These are phyloP conservation scores for Filobasidium floriforme DNA, from an alignment of 768 basidiomycete genomes.

Conservation along the genomic window DNA sequence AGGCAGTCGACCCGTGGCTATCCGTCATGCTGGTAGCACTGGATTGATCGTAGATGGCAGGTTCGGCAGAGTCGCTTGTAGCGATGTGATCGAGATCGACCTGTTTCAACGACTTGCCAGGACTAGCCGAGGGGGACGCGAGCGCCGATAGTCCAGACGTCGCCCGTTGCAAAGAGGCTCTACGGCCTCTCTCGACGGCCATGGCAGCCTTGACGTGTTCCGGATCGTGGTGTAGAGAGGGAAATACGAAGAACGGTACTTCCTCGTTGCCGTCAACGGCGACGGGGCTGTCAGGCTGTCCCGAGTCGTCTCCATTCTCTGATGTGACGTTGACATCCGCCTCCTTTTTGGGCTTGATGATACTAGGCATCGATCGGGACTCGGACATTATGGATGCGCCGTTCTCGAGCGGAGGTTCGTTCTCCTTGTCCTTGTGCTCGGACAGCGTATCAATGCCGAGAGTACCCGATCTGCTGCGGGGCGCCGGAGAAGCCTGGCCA, in stretches of 20 bases:
- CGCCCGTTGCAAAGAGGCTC: conserved; percentile 1
- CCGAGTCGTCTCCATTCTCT: neutral
- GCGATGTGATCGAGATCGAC: neutral
- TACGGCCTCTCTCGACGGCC: neutral
- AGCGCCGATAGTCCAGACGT: neutral
- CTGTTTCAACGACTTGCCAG: neutral
- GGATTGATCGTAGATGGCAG: neutral
- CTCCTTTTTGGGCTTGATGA: neutral
- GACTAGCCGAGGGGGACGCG: neutral
- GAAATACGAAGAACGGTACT: conserved; percentile 1
- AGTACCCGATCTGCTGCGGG: neutral
- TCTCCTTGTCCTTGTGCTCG: conserved; percentile 6
- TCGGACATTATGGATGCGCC: neutral
- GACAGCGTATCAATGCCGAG: neutral
- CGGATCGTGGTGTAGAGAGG: neutral
- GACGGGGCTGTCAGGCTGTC: neutral
- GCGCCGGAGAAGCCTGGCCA: neutral
- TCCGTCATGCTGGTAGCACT: neutral
- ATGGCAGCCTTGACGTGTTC: conserved; percentile 3
- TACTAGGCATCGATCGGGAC: neutral
- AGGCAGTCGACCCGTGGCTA: neutral
- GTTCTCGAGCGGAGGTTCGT: neutral
- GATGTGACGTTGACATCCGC: neutral
- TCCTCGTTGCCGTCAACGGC: neutral
- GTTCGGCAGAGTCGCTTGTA: neutral